Base-by-base conservation (phyloP, 805 yeast species). In the Debaryomyces castellii region DNA sequence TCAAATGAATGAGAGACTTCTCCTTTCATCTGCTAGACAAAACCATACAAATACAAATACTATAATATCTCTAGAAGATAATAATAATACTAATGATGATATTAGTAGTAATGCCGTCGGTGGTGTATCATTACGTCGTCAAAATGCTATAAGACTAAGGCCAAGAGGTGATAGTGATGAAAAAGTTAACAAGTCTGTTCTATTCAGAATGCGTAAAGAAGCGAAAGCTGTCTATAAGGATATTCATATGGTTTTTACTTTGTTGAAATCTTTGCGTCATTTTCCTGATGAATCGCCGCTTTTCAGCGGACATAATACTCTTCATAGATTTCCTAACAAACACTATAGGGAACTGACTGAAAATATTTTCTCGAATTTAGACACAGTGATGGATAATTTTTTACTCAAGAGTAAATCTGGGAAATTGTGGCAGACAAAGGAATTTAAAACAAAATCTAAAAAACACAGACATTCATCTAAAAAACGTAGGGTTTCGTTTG, bases 61-160 rank as follows among this genome's bases (percentile, higher is more conserved):
- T 16, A 37, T 54, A 12, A 47, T 54, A 14, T 25, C 50, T 6
- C 11, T 42, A 12, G 38, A 23, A 30, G 33, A 33, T 18, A 9
- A 17, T 28, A 23, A 22, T 12, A 39, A 38, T 18, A 9, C 12
- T 28, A 23, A 22, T 12, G 32, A 38, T 38, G 12, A 20, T 23
- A 41, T 32, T 28, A 24, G 35, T 36, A 30, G 16, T 30, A 30
- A 16, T 17, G 7, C 28, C 7, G 12, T 30, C 11, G 43, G 44
- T 33, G 47, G 40, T 11, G 36, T 63, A 6, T 64, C 70, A 0
- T 56, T 68, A 25, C 48, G 63, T 22, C 50, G 73, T 8, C 73
- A 63, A 42, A 67, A 68, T 48, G 72, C 73, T 5, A 57, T 68
- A 3, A 47, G 70, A 12, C 34, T 18, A 14, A 44, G 51, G 30